Conservation (phyloP, 257 asterid species). For the Pogostemon cablin region DNA sequence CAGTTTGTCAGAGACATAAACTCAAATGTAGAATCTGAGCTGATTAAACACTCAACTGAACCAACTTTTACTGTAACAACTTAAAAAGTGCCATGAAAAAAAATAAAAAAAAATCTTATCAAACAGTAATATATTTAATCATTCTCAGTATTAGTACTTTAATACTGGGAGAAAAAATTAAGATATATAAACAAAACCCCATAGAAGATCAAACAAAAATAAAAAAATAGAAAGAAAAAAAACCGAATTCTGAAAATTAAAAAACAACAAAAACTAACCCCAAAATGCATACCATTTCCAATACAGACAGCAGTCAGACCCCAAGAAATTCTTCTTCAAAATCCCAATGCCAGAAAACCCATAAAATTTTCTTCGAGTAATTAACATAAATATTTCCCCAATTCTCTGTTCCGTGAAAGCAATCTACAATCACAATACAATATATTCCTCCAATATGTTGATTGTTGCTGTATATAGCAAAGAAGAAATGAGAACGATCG, state of each 20-base stretch:
- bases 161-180: not conserved
- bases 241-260: not conserved
- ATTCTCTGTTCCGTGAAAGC: slow-evolving; percentile 13
- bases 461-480: slow-evolving; percentile 5
- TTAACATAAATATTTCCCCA: slow-evolving; percentile 12
- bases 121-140: not conserved
- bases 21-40: slow-evolving; percentile 2
- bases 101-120: not conserved
- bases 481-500: slow-evolving; percentile 25
- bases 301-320: slow-evolving; percentile 41
- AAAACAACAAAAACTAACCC: not conserved
- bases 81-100: not conserved
- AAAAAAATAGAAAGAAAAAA: not conserved
- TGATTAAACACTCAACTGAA: slow-evolving; percentile 20
- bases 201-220: slow-evolving; percentile 5
- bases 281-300: slow-evolving; percentile 38
- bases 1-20: not conserved
- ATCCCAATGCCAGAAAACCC: slow-evolving; percentile 38
- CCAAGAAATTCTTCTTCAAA: slow-evolving; percentile 32
- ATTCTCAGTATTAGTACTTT: not conserved
- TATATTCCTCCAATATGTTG: slow-evolving; percentile 15
- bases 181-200: slow-evolving; percentile 5
- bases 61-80: not conserved
- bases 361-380: slow-evolving; percentile 26
- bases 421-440: slow-evolving; percentile 10